phyloP scores from a whole-genome alignment of 305 asterid genomes.

The Fraxinus ornus region DNA sequence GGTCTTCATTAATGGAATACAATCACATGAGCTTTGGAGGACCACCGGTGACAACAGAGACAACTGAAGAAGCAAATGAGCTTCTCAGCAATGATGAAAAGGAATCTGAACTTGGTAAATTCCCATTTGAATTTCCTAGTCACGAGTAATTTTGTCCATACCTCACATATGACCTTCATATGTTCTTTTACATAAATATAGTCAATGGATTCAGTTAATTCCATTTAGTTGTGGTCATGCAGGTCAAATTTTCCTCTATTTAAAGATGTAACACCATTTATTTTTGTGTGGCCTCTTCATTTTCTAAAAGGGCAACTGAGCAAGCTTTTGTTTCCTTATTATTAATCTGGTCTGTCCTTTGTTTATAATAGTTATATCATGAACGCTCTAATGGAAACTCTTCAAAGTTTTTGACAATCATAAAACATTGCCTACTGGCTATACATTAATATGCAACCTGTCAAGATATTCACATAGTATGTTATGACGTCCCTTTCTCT shows the following conservation, averaged over 20 bases:
- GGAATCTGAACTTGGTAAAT: constrained; percentile 70
- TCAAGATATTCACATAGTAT: neutral
- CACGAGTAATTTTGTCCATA: neutral
- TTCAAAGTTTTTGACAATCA: neutral
- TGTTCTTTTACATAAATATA: neutral
- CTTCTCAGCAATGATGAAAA: constrained; percentile 49
- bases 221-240: neutral
- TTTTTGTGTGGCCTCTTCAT: neutral
- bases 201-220: neutral
- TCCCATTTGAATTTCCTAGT: neutral
- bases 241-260: neutral
- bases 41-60: constrained; percentile 64
- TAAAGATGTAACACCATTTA: neutral
- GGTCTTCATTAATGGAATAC: constrained; percentile 48
- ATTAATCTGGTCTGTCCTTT: neutral
- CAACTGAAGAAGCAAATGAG: constrained; percentile 49
- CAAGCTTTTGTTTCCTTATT: neutral
- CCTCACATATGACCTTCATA: neutral
- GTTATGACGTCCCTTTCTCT: neutral
- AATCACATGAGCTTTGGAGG: constrained; percentile 95
- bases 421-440: neutral
- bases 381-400: neutral
- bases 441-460: neutral
- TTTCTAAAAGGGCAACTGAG: neutral
- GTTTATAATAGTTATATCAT: neutral